Conservation (phyloP, 148 eudicot genomes). For the Cornus controversa region DNA sequence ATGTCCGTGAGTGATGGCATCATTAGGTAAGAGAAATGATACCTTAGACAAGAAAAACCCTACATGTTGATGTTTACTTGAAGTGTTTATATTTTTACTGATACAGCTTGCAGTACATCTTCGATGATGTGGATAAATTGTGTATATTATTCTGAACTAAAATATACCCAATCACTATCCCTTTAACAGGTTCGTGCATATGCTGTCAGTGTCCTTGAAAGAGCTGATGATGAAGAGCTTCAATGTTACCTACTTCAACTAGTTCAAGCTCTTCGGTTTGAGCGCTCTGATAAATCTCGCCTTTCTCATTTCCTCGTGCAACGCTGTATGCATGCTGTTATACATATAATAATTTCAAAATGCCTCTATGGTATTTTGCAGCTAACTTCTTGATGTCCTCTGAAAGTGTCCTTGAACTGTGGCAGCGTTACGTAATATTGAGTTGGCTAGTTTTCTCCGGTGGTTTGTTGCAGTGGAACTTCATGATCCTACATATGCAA, state of each 20-base stretch:
- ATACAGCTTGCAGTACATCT: not conserved
- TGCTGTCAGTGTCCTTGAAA: conserved; percentile 92
- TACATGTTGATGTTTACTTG: no score
- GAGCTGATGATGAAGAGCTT: conserved; percentile 98
- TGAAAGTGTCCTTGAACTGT: conserved; percentile 17
- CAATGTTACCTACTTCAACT: conserved; percentile 96
- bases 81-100: no score
- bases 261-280: conserved; percentile 99
- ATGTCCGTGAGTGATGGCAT: no score
- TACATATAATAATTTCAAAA: not conserved
- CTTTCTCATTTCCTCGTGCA: conserved; percentile 92
- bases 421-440: conserved; percentile 80
- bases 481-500: conserved; percentile 91
- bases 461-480: conserved; percentile 99
- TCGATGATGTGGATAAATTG: not conserved
- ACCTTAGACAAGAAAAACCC: no score
- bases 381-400: conserved; percentile 11
- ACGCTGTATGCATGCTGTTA: conserved; percentile 61
- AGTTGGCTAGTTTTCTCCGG: conserved; percentile 95
- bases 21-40: no score
- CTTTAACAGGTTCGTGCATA: conserved; percentile 86
- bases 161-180: not conserved
- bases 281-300: conserved; percentile 92
- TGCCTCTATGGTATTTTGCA: conserved; percentile 7
- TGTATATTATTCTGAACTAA: not conserved